Conservation (phyloP, 257 asterid species). For the Solanum sejunctum region DNA sequence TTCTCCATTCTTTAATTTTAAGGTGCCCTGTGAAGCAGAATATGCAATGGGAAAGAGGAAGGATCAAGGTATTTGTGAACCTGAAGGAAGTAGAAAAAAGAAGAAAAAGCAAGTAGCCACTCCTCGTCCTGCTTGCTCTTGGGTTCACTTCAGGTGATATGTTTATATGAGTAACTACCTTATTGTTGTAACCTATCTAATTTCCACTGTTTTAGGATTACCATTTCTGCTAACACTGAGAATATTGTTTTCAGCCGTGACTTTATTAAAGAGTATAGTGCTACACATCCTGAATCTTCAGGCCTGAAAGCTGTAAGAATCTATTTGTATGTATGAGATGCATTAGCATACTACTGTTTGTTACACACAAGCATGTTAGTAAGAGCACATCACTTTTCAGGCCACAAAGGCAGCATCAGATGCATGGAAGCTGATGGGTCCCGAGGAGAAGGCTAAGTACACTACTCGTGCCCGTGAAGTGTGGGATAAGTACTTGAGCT, state of each 20-base stretch:
- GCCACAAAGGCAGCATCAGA: constrained; percentile 99
- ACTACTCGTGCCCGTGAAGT: constrained; percentile 93
- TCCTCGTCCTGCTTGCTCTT: constrained; percentile 94
- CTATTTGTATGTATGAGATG: neutral
- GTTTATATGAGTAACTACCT: neutral
- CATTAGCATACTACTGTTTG: neutral
- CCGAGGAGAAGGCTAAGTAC: constrained; percentile 87
- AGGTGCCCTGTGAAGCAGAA: constrained; percentile 55
- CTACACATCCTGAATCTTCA: constrained; percentile 90
- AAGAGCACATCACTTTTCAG: constrained; percentile 18
- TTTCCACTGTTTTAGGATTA: neutral
- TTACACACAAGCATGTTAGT: neutral
- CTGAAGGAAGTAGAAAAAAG: constrained; percentile 64
- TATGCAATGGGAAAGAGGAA: constrained; percentile 38
- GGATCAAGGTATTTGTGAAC: constrained; percentile 49
- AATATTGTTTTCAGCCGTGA: constrained; percentile 54
- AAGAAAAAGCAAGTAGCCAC: constrained; percentile 64
- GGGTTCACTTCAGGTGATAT: constrained; percentile 93
- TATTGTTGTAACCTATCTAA: neutral
- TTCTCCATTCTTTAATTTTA: constrained; percentile 1
- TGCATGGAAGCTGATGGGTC: constrained; percentile 90
- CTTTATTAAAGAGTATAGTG: constrained; percentile 87
- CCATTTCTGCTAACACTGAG: constrained; percentile 3
- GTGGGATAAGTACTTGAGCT: constrained; percentile 81
- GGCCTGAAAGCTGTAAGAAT: constrained; percentile 78